phyloP scores from a whole-genome alignment of 768 basidiomycete genomes.

The Kwoniella mangroviensis region DNA sequence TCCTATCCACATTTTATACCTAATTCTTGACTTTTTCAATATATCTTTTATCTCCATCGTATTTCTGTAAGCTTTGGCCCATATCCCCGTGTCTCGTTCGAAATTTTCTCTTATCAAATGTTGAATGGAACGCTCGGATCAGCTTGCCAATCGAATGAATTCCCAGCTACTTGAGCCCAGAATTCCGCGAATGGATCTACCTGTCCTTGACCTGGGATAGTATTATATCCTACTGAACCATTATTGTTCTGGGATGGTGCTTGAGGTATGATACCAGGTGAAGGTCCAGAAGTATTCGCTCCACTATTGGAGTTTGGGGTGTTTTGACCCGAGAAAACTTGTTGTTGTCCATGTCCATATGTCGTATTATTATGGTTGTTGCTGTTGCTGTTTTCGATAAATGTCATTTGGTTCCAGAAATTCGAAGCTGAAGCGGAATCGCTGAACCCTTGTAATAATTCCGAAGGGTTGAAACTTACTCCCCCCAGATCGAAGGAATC shows the following conservation, averaged over 20 bases:
- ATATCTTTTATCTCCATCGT: background rate
- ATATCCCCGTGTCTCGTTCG: no score
- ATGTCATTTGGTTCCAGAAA: conserved; percentile 43
- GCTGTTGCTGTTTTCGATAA: conserved; percentile 1
- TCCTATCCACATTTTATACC: no score
- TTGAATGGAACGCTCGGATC: conserved; percentile 53
- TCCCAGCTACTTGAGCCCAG: conserved; percentile 48
- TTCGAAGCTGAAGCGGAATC: conserved; percentile 22
- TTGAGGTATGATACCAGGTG: conserved; percentile 1
- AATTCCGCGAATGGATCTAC: conserved; percentile 35
- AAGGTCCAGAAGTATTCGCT: conserved; percentile 12
- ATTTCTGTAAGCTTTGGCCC: background rate
- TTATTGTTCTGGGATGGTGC: conserved; percentile 1
- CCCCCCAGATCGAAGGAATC: conserved; percentile 46
- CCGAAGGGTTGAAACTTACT: conserved; percentile 48
- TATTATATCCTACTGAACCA: conserved; percentile 7
- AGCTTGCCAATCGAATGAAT: conserved; percentile 47
- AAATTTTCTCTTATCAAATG: conserved; percentile 18
- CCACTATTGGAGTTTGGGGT: conserved; percentile 20
- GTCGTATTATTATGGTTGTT: conserved; percentile 1
- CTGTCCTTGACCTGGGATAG: background rate
- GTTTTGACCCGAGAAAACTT: conserved; percentile 20
- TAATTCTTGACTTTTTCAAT: no score
- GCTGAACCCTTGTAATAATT: conserved; percentile 49
- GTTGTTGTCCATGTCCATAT: conserved; percentile 4